A percentile compares a stretch with the other conserved stretches of the same genome.
phyloP scores from a whole-genome alignment of 331 rosid species.

The Malus hybrid region DNA sequence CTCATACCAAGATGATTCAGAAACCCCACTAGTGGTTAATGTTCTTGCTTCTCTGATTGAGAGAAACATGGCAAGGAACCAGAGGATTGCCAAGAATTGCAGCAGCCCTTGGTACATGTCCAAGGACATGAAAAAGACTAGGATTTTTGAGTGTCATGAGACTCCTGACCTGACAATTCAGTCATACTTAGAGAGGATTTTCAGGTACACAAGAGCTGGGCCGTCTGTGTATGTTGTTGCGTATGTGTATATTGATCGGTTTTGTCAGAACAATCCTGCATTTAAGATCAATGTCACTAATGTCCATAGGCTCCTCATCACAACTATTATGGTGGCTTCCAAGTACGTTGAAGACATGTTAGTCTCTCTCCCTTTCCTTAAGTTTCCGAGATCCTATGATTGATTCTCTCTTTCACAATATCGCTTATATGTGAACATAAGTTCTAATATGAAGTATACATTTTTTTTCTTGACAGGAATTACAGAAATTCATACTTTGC shows the following conservation, averaged over 20 bases:
- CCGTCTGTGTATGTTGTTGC: constrained; percentile 84
- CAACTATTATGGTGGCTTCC: constrained; percentile 87
- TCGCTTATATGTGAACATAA: too few relatives aligned
- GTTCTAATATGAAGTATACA: not conserved
- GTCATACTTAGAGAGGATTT: constrained; percentile 69
- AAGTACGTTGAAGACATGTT: constrained; percentile 84
- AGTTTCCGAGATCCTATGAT: not conserved
- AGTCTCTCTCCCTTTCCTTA: constrained; percentile 18
- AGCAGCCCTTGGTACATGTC: constrained; percentile 26
- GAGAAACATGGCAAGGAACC: constrained; percentile 70
- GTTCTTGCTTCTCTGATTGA: constrained; percentile 75
- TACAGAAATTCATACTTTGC: constrained; percentile 84
- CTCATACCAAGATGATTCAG: constrained; percentile 54
- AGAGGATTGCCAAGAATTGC: constrained; percentile 49
- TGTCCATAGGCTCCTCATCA: constrained; percentile 78
- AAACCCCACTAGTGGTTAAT: constrained; percentile 57
- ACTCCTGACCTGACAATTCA: constrained; percentile 74
- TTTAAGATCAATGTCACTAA: constrained; percentile 55
- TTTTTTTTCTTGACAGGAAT: constrained; percentile 46
- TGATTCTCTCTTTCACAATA: not conserved
- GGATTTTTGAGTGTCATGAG: constrained; percentile 56
- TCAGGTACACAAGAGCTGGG: constrained; percentile 74
- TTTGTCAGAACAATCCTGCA: constrained; percentile 57
- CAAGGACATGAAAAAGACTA: constrained; percentile 27
- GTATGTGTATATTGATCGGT: constrained; percentile 76